A percentile compares a stretch with the other conserved stretches of the same genome.
Evolutionary conservation across 1,284 basidiomycete species (phyloP).

Genomic region (Stygiomarasmius scandens): DNA sequence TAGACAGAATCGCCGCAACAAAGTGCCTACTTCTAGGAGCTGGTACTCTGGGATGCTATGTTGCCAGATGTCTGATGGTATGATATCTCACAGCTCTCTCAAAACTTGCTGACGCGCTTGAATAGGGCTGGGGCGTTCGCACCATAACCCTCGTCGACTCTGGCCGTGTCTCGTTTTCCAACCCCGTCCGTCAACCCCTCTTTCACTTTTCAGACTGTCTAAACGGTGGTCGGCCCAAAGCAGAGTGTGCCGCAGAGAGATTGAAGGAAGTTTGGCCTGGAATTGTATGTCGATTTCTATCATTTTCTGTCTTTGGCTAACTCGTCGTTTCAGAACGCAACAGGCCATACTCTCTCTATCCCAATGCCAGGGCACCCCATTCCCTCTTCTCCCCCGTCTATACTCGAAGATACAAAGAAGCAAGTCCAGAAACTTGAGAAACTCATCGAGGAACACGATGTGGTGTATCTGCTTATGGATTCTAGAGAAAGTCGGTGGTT

Average conservation of each 20-base stretch:
- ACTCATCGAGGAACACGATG: constrained; percentile 86
- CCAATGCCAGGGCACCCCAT: constrained; percentile 99
- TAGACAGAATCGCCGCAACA: constrained; percentile 84
- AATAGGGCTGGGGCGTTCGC: constrained; percentile 91
- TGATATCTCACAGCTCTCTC: too few species aligned
- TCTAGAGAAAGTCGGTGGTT: constrained; percentile 96
- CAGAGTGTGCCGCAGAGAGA: constrained; percentile 86
- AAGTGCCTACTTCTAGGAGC: constrained; percentile 90
- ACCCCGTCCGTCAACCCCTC: constrained; percentile 94
- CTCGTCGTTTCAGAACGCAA: constrained; percentile 63
- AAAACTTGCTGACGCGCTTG: too few species aligned
- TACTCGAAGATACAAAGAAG: constrained; percentile 56
- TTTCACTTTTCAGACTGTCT: constrained; percentile 95
- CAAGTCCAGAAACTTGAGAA: constrained; percentile 76
- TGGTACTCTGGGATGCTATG: constrained; percentile 96
- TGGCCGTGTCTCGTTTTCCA: constrained; percentile 90
- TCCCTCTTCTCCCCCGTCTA: constrained; percentile 47
- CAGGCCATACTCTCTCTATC: constrained; percentile 76
- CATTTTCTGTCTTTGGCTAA: constrained; percentile 9
- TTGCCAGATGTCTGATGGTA: constrained; percentile 90
- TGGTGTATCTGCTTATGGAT: constrained; percentile 95
- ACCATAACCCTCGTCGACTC: constrained; percentile 94
- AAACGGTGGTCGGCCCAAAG: constrained; percentile 93
- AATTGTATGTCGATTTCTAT: constrained; percentile 82
- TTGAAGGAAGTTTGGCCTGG: constrained; percentile 92